Conservation (phyloP, 148 eudicot species). For the Persicaria tinctoria region DNA sequence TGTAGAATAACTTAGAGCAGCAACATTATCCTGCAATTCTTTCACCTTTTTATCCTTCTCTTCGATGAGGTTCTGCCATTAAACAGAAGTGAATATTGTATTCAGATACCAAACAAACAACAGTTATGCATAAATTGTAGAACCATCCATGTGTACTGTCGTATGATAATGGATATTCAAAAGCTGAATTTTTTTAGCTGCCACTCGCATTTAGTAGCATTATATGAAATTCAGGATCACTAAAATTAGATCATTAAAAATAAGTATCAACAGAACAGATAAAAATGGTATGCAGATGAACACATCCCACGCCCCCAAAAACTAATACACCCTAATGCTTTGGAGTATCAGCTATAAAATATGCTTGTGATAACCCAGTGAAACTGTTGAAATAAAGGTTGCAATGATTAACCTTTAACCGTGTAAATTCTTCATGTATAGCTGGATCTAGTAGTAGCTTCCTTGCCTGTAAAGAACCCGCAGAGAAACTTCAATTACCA, state of each 20-base stretch:
- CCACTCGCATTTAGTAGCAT: not conserved
- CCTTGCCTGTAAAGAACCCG: constrained; percentile 54
- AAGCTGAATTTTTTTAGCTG: not conserved
- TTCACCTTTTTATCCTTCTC: constrained; percentile 94
- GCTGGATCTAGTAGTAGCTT: constrained; percentile 93
- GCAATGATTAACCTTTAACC: constrained; percentile 61
- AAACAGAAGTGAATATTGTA: not conserved
- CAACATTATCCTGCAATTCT: constrained; percentile 80
- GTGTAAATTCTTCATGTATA: constrained; percentile 91
- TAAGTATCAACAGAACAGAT: not conserved
- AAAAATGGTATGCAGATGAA: not conserved
- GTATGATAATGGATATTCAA: not conserved
- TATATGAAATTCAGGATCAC: not conserved
- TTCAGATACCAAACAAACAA: not conserved
- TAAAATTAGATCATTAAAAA: not conserved
- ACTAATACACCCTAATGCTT: not conserved
- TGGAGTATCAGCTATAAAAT: not conserved
- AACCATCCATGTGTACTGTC: not conserved
- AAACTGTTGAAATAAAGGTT: not conserved
- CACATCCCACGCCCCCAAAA: not conserved
- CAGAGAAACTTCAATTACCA: not conserved
- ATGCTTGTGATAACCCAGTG: not conserved
- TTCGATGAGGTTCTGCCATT: constrained; percentile 79
- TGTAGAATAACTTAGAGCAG: constrained; percentile 78
- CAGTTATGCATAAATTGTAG: not conserved